Conservation (phyloP, 768 basidiomycete genomes). For the Podaxis pistillaris region DNA sequence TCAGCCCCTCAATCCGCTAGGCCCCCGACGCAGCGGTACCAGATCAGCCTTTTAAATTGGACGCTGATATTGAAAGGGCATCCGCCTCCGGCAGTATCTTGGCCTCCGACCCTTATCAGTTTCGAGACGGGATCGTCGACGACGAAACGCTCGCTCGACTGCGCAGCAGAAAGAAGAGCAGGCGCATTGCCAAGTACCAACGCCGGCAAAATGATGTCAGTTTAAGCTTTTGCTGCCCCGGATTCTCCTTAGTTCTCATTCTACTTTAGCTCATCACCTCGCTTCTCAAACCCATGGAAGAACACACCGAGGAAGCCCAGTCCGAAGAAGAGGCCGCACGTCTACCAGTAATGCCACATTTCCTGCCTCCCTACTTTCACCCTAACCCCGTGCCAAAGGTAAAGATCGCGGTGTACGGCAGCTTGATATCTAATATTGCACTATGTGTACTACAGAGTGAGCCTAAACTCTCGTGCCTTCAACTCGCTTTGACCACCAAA, state of each 20-base stretch:
- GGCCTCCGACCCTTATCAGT: conserved; percentile 61
- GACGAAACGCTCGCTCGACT: conserved; percentile 64
- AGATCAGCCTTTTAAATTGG: conserved; percentile 37
- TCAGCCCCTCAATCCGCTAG: conserved; percentile 25
- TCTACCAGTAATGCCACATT: conserved; percentile 46
- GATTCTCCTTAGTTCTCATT: conserved; percentile 9
- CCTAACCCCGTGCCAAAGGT: conserved; percentile 46
- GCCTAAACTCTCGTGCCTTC: conserved; percentile 18
- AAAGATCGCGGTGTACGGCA: conserved; percentile 84
- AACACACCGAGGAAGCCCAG: conserved; percentile 81
- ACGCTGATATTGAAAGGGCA: conserved; percentile 44
- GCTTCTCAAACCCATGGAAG: conserved; percentile 89
- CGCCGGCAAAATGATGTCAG: conserved; percentile 70
- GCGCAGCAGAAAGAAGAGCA: conserved; percentile 59
- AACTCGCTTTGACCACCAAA: background rate
- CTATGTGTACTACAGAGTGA: conserved; percentile 73
- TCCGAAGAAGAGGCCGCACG: conserved; percentile 65
- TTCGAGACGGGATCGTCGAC: conserved; percentile 59
- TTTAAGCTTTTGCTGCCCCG: conserved; percentile 11
- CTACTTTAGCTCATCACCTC: conserved; percentile 69
- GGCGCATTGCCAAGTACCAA: conserved; percentile 64
- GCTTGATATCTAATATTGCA: conserved; percentile 71
- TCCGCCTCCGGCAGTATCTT: conserved; percentile 31
- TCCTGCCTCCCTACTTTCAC: conserved; percentile 4
- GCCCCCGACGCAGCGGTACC: conserved; percentile 51